Percentiles rank a stretch among this genome's conserved stretches.
Evolutionary conservation across 192 early-diverging fungal genomes (phyloP).

Genomic region (Geranomyces michiganensis): DNA sequence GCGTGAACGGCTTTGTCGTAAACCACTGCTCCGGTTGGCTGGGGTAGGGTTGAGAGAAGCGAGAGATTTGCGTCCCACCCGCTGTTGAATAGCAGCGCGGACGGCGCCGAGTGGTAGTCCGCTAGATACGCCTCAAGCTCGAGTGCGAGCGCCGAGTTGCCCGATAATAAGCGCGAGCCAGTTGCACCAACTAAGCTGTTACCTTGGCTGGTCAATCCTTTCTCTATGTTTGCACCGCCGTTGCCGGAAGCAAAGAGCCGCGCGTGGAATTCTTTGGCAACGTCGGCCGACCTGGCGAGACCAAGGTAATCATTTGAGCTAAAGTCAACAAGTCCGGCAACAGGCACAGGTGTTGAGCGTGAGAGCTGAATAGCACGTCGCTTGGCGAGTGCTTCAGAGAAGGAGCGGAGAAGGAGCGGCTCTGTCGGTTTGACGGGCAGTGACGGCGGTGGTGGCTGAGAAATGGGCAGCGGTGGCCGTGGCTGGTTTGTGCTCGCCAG

Average conservation of each 20-base stretch:
- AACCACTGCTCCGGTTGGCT: slow-evolving; percentile 62
- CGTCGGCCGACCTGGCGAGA: slow-evolving; percentile 48
- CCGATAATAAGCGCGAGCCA: slow-evolving; percentile 75
- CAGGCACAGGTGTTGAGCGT: slow-evolving; percentile 21
- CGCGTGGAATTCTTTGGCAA: slow-evolving; percentile 48
- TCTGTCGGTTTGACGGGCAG: no score
- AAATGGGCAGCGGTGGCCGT: no score
- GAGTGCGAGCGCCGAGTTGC: slow-evolving; percentile 67
- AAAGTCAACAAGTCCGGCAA: slow-evolving; percentile 56
- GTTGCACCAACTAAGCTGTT: slow-evolving; percentile 61
- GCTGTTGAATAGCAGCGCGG: slow-evolving; percentile 79
- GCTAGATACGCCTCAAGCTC: slow-evolving; percentile 67
- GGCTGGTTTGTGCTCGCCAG: no score
- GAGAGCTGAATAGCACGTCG: background rate
- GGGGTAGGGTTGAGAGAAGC: slow-evolving; percentile 69
- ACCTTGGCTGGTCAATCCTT: background rate
- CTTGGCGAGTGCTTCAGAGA: slow-evolving; percentile 6
- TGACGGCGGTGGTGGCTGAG: no score
- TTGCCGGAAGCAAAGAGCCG: background rate
- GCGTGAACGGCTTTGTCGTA: slow-evolving; percentile 80
- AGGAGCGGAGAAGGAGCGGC: background rate
- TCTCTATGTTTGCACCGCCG: no score
- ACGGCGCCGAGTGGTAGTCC: slow-evolving; percentile 58
- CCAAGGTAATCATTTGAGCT: slow-evolving; percentile 85
- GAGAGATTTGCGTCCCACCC: slow-evolving; percentile 83